Evolutionary conservation across 73 alveolate genomes (phyloP), one percentile per base, ranked within the genome.

Genomic region (Tetrahymena thermophila): DNA sequence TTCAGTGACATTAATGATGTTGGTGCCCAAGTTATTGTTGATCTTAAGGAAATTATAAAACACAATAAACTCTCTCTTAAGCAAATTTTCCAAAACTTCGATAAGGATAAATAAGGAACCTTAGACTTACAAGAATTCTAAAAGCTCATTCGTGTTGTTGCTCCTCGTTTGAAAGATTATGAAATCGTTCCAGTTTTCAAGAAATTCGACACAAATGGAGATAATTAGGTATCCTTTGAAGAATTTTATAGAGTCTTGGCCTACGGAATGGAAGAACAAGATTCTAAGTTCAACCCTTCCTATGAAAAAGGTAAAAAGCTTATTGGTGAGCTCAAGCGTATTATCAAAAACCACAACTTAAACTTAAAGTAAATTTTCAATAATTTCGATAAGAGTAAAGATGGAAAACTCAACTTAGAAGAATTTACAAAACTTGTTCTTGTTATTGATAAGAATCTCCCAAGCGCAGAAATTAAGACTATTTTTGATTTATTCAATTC

Each of bases 41-140:
- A 95, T 85, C 89, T 95, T 23, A 95, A 95, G 42, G 97, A 95
- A 95, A 95, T 95, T 40, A 95, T 95, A 25, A 95, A 95, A 84
- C 95, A 94, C 31, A 95, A 95, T 37, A 95, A 95, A 34, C 83
- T 95, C 31, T 85, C 83, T 43, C 93, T 95, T 13, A 94, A 43
- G 19, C 94, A 95, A 4, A 95, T 95, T 34, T 95, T 95, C 37
- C 37, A 85, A 38, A 95, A 95, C 56, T 95, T 95, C 44, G 97
- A 95, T 43, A 89, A 85, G 56, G 97, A 95, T 55, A 95, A 55
- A 89, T 55, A 95, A 89, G 97, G 97, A 34, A 94, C 93, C 35
- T 56, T 95, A 44, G 95, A 85, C 35, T 85, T 89, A 37, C 94
- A 85, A 4, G 97, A 95, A 85, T 95, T 95, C 93, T 34, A 94